These are phyloP conservation scores for Phaeophleospora eucalypticola DNA, from an alignment of 2,329 filamentous ascomycete species.

Conservation along the genomic window DNA sequence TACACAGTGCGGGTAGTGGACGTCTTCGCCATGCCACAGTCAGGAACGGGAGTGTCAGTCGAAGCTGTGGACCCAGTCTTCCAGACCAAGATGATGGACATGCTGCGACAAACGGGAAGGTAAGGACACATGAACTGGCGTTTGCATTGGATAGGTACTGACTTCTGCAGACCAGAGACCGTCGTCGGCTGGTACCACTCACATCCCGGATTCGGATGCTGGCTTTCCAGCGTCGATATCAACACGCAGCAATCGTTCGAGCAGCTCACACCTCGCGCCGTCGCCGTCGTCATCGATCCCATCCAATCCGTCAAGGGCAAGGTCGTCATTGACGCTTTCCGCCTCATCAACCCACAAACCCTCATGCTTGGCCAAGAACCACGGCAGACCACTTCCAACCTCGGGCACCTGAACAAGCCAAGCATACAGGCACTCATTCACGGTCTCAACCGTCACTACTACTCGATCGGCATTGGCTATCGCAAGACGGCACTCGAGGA, in stretches of 20 bases:
- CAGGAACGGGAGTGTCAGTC: slow-evolving; percentile 94
- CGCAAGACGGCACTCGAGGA: slow-evolving; percentile 93
- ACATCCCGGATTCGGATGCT: slow-evolving; percentile 97
- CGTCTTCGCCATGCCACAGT: slow-evolving; percentile 99
- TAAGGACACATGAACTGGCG: slow-evolving; percentile 41
- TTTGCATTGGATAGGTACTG: slow-evolving; percentile 3
- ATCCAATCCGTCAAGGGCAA: slow-evolving; percentile 99
- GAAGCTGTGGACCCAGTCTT: slow-evolving; percentile 98
- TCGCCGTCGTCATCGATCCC: slow-evolving; percentile 95
- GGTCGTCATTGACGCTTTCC: slow-evolving; percentile 98
- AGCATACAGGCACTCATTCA: slow-evolving; percentile 99
- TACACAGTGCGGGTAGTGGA: slow-evolving; percentile 98
- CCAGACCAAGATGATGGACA: slow-evolving; percentile 99
- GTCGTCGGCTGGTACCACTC: slow-evolving; percentile 99
- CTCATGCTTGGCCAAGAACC: slow-evolving; percentile 98
- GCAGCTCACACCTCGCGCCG: slow-evolving; percentile 91
- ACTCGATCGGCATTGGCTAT: slow-evolving; percentile 98
- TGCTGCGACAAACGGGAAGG: slow-evolving; percentile 96
- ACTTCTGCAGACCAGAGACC: slow-evolving; percentile 70
- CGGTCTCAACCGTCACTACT: slow-evolving; percentile 97
- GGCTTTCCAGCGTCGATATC: slow-evolving; percentile 98
- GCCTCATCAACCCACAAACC: slow-evolving; percentile 94
- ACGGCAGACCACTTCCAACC: slow-evolving; percentile 93
- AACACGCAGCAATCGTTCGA: slow-evolving; percentile 99
- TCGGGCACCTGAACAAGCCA: slow-evolving; percentile 97